A percentile compares a stretch with the other conserved stretches of the same genome.
phyloP scores from a whole-genome alignment of 1,284 basidiomycete species.

The Filobasidium uniguttulatum region DNA sequence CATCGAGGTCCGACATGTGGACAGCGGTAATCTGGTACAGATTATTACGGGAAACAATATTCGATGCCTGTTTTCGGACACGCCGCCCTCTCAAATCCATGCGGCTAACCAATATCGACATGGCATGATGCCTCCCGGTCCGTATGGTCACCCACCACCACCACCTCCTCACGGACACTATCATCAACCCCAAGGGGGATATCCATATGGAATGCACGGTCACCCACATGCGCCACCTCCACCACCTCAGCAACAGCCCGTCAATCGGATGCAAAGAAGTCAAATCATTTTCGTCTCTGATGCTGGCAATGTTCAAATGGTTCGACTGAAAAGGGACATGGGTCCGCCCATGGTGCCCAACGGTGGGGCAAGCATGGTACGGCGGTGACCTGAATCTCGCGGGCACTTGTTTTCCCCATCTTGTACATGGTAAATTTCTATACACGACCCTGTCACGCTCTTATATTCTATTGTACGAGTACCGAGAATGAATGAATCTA shows the following conservation, averaged over 20 bases:
- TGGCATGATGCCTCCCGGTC: background rate
- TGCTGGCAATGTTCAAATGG: conserved; percentile 36
- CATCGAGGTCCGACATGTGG: conserved; percentile 91
- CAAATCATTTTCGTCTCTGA: conserved; percentile 36
- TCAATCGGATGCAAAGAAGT: conserved; percentile 15
- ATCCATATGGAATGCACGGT: background rate
- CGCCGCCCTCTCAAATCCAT: conserved; percentile 55
- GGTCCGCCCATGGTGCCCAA: background rate
- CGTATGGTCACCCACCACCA: conserved; percentile 18
- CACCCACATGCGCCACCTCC: background rate
- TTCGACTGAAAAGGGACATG: conserved; percentile 22
- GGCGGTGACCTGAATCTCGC: background rate
- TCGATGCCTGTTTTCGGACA: conserved; percentile 82
- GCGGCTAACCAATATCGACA: conserved; percentile 17
- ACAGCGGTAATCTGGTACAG: conserved; percentile 81
- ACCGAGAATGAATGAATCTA: too few species aligned
- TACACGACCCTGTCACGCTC: too few species aligned
- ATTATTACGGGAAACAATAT: conserved; percentile 87
- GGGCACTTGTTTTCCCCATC: background rate
- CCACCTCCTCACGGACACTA: conserved; percentile 20
- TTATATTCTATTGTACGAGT: too few species aligned
- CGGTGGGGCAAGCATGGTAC: background rate
- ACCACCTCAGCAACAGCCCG: conserved; percentile 1
- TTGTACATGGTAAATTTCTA: too few species aligned
- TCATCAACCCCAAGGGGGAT: background rate